Conservation (phyloP, 768 basidiomycete species). For the Tricholoma flavovirens region DNA sequence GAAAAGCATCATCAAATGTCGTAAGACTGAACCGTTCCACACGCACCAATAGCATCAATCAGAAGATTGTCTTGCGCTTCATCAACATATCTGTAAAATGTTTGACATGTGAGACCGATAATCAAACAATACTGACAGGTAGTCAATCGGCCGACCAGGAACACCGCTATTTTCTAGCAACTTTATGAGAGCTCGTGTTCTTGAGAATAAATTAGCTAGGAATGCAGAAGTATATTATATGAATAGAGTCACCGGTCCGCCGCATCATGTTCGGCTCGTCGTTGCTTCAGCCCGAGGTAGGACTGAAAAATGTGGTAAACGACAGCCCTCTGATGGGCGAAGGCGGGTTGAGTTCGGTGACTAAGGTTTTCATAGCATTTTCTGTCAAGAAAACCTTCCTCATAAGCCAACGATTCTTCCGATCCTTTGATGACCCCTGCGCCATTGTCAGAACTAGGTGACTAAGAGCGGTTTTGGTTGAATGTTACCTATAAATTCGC, state of each 20-base stretch:
- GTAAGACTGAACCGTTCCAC: neutral
- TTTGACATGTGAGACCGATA: neutral
- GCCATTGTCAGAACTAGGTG: neutral
- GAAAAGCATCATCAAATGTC: neutral
- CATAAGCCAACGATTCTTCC: slow-evolving; percentile 37
- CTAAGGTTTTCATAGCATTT: slow-evolving; percentile 43
- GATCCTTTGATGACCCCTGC: slow-evolving; percentile 65
- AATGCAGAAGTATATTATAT: neutral
- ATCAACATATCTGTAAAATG: slow-evolving; percentile 48
- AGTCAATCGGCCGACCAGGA: slow-evolving; percentile 43
- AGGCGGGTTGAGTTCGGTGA: slow-evolving; percentile 46
- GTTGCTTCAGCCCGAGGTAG: slow-evolving; percentile 43
- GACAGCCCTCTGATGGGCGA: slow-evolving; percentile 40
- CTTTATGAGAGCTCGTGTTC: slow-evolving; percentile 48
- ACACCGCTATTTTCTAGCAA: slow-evolving; percentile 25
- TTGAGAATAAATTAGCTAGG: slow-evolving; percentile 14
- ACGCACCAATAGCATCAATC: slow-evolving; percentile 54
- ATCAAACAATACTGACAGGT: slow-evolving; percentile 34
- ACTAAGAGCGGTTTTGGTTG: neutral
- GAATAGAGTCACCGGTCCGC: slow-evolving; percentile 47
- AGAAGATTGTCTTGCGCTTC: slow-evolving; percentile 70
- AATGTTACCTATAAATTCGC: slow-evolving; percentile 55
- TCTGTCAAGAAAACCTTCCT: slow-evolving; percentile 35
- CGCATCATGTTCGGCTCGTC: slow-evolving; percentile 41
- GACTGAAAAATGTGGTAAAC: slow-evolving; percentile 49